Evolutionary conservation across 345 rosid species (phyloP), one percentile per base, ranked within the genome.

Genomic region (Populus pruinosa): DNA sequence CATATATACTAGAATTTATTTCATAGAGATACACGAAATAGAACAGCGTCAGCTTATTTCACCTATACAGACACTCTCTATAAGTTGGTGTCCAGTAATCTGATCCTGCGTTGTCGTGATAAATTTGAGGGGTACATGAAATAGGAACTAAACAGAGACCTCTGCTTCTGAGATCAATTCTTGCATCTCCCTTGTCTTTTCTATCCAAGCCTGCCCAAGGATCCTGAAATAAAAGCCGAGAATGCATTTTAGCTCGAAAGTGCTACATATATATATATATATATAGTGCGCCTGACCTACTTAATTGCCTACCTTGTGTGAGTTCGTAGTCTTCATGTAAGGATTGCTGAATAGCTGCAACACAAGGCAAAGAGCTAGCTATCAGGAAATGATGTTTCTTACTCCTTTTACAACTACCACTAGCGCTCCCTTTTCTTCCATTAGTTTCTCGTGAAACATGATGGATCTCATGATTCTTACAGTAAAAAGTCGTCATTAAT

Each of bases 1-100:
- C 17, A 44, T 44, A 12, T 23, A 10, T 59, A 10, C 63, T 59
- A 59, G 63, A 23, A n/a, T n/a, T 59, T 59, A 59, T 59, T 59
- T n/a, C 5, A 1, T 36, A 20, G 23, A 39, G 23, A 36, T n/a
- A 10, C 39, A 67, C 14, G 44, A 67, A 38, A 53, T 1, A 20
- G 61, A 10, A 5, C 25, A 59, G 2, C 17, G 17, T 29, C 23
- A n/a, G 23, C 33, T 16, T n/a, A 5, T 56, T 53, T 87, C 79
- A 91, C 75, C 92, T 87, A 78, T 93, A 90, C 77, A 89, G 85
- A 69, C 89, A 86, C 50, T 97, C 94, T 84, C 93, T 87, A 73
- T 90, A 91, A 0, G 97, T 78, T 0, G 96, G 93, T 36, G 93
- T 91, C 97, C 97, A 93, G 81, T 89, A 93, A 82, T 93, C 98